Evolutionary conservation across 2,329 filamentous ascomycete genomes (phyloP), one percentile per base, ranked within the genome.

Genomic region (Ophiocordyceps robertsii): DNA sequence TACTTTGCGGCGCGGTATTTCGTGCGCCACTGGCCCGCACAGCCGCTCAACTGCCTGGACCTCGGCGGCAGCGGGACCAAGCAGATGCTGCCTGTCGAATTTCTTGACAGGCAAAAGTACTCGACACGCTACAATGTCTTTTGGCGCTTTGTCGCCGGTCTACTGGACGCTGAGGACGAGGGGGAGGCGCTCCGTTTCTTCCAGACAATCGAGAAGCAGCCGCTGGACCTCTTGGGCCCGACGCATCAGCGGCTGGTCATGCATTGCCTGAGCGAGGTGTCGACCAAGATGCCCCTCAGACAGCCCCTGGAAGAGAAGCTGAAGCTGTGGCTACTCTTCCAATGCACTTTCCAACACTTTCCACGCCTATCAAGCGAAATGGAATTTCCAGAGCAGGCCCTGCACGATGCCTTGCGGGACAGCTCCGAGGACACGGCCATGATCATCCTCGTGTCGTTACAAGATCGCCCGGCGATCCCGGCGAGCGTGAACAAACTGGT

Each of bases 1-100:
- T 66, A 55, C 41, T 67, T 67, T 51, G 63, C 60, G 0, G 65
- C 64, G 3, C 51, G 45, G 24, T 64, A 65, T 46, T 65, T 66
- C 46, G 54, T 55, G n/a, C 50, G 49, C 29, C 49, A 55, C 16
- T 65, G 58, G 57, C 24, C 29, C 6, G n/a, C 10, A 24, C 43
- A 13, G 16, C 31, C 29, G 6, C 50, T 58, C 1, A n/a, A 45
- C 2, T 12, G 19, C 10, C 14, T 38, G 24, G 37, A 29, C 12
- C 37, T 38, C 24, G 5, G 14, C 9, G n/a, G 24, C 37, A n/a
- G 9, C 29, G 3, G n/a, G 6, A 29, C 8, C 9, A 16, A 16
- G 5, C 11, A 29, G 24, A 9, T 38, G 13, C 1, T 40, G 51
- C 27, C 51, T 29, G 16, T 7, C 9, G 43, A 39, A 3, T 64